Evolutionary conservation across 345 rosid genomes (phyloP).

Genomic region (Chamaenerion angustifolium): DNA sequence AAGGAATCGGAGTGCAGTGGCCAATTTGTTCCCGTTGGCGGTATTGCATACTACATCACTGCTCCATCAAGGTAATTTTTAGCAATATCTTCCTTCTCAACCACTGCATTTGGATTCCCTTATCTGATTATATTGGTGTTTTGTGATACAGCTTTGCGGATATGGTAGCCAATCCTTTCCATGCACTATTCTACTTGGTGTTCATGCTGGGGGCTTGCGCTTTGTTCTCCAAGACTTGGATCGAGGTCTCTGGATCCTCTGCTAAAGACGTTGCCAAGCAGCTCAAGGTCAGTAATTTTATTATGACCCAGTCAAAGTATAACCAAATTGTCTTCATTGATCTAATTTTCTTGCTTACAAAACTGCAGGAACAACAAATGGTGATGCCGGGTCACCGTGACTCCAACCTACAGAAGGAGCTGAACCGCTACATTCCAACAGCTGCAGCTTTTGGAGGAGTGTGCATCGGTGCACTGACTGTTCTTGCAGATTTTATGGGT

Average conservation of each 20-base stretch:
- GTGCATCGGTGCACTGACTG: constrained; percentile 79
- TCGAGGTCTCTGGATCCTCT: constrained; percentile 82
- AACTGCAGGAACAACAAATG: constrained; percentile 81
- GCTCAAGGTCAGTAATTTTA: constrained; percentile 24
- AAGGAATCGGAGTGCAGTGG: constrained; percentile 79
- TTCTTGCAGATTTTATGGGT: constrained; percentile 84
- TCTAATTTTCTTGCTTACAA: not conserved
- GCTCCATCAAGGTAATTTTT: constrained; percentile 60
- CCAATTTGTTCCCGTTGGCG: constrained; percentile 65
- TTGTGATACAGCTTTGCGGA: constrained; percentile 49
- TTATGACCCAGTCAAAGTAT: too few species aligned
- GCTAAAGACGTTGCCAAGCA: constrained; percentile 81
- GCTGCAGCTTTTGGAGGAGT: constrained; percentile 90
- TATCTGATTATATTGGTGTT: not conserved
- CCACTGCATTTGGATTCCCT: not conserved
- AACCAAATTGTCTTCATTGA: not conserved
- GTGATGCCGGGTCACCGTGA: constrained; percentile 93
- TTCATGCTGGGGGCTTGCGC: constrained; percentile 82
- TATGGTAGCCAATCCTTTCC: constrained; percentile 87
- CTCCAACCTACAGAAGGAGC: constrained; percentile 72
- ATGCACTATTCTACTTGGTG: constrained; percentile 68
- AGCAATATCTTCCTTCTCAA: not conserved
- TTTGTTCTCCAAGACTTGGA: constrained; percentile 82
- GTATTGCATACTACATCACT: constrained; percentile 66
- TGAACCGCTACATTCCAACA: constrained; percentile 78